These are phyloP conservation scores for Brettanomyces naardenensis DNA, from an alignment of 805 yeast species.

Conservation along the genomic window DNA sequence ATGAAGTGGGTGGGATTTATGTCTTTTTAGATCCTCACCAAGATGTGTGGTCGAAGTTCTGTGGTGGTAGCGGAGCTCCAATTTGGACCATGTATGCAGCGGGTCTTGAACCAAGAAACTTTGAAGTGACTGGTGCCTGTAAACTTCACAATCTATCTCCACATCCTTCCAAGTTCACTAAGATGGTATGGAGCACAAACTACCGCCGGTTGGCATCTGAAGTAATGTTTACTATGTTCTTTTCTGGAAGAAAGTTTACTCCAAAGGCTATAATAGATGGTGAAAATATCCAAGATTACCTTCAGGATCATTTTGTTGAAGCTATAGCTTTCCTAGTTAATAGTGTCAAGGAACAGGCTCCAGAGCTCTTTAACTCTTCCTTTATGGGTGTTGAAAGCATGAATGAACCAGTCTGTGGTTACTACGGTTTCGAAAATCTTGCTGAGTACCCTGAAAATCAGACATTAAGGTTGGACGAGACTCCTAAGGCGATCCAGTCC, in stretches of 20 bases:
- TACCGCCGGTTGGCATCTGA: conserved; percentile 67
- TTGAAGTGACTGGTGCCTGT: conserved; percentile 71
- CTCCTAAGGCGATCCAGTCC: conserved; percentile 75
- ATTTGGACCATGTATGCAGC: conserved; percentile 88
- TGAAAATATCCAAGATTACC: conserved; percentile 66
- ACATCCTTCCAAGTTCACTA: conserved; percentile 46
- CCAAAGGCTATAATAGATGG: conserved; percentile 71
- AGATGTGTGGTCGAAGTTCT: conserved; percentile 85
- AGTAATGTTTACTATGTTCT: conserved; percentile 81
- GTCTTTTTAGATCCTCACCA: conserved; percentile 87
- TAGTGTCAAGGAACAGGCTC: conserved; percentile 31
- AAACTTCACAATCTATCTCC: conserved; percentile 55
- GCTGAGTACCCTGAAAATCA: conserved; percentile 48
- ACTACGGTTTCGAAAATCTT: conserved; percentile 55
- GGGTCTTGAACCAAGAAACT: conserved; percentile 74
- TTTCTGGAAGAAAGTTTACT: conserved; percentile 68
- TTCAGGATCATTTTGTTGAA: conserved; percentile 55
- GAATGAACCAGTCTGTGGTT: conserved; percentile 81
- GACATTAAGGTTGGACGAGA: conserved; percentile 66
- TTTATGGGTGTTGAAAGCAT: conserved; percentile 75
- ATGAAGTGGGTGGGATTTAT: conserved; percentile 62
- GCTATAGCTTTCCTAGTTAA: conserved; percentile 44
- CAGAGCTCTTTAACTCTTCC: conserved; percentile 37
- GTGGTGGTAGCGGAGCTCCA: conserved; percentile 94
- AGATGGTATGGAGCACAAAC: conserved; percentile 92